Evolutionary conservation across 1,284 basidiomycete species (phyloP).

Genomic region (Salmacisia buchloeana): DNA sequence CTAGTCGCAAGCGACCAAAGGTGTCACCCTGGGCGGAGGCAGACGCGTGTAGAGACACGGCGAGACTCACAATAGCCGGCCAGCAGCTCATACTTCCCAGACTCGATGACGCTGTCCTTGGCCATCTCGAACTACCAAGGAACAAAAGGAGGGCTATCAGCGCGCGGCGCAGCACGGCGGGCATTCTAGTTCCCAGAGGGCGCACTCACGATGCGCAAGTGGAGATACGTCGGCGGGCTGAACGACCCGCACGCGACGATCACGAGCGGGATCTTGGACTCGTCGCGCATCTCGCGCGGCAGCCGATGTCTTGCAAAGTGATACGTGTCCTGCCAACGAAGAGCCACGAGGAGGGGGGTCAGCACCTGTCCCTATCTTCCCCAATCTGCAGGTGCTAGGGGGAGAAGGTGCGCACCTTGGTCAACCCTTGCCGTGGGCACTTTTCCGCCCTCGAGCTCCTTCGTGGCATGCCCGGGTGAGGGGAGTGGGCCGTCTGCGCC

Average conservation of each 20-base stretch:
- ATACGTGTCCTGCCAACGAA: conserved; percentile 31
- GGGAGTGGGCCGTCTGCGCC: neutral
- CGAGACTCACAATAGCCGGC: conserved; percentile 65
- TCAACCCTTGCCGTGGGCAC: conserved; percentile 30
- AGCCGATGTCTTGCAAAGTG: conserved; percentile 44
- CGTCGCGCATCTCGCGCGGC: conserved; percentile 45
- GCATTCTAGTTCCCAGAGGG: no score
- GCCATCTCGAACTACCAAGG: conserved; percentile 90
- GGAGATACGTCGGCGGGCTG: conserved; percentile 59
- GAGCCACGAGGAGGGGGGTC: neutral
- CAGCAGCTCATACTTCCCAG: conserved; percentile 85
- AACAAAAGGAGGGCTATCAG: no score
- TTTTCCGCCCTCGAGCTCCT: conserved; percentile 2
- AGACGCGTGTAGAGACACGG: no score
- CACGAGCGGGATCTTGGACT: conserved; percentile 45
- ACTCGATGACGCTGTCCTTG: conserved; percentile 85
- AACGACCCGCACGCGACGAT: conserved; percentile 58
- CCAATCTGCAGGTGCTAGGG: neutral
- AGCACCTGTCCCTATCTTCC: neutral
- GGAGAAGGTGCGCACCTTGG: conserved; percentile 14
- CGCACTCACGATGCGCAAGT: conserved; percentile 46
- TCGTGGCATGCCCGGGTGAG: conserved; percentile 1
- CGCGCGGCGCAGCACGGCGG: neutral
- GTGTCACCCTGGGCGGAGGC: no score
- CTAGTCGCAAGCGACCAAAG: neutral